These are phyloP conservation scores for Russula dissimulans DNA, from an alignment of 768 basidiomycete genomes.

Conservation along the genomic window DNA sequence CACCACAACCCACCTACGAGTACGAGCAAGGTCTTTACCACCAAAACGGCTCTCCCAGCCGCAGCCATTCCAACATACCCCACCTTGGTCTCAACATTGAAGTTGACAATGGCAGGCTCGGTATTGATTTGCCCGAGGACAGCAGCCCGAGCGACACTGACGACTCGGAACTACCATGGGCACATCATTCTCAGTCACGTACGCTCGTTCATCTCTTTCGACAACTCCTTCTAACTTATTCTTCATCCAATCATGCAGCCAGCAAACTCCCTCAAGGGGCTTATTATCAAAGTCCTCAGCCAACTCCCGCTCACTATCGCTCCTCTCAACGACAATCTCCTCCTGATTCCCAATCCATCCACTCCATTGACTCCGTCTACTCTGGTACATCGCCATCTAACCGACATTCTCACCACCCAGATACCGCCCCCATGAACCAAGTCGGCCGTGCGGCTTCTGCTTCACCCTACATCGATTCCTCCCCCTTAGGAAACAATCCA, in stretches of 20 bases:
- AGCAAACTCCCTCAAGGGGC: conserved; percentile 2
- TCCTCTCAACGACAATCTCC: conserved; percentile 13
- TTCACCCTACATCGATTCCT: conserved; percentile 30
- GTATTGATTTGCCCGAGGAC: conserved; percentile 41
- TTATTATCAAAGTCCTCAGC: conserved; percentile 2
- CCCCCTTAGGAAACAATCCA: conserved; percentile 22
- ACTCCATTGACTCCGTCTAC: conserved; percentile 31
- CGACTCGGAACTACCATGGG: conserved; percentile 54
- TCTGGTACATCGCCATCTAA: conserved; percentile 26
- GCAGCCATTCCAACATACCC: conserved; percentile 27
- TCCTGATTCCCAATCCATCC: conserved; percentile 32
- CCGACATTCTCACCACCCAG: conserved; percentile 50
- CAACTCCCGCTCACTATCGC: conserved; percentile 18
- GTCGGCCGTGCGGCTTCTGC: conserved; percentile 26
- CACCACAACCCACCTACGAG: conserved; percentile 19
- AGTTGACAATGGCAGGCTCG: conserved; percentile 48
- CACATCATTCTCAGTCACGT: conserved; percentile 10
- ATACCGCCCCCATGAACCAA: conserved; percentile 34
- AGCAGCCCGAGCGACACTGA: conserved; percentile 36
- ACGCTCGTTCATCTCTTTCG: background rate
- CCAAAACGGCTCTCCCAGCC: conserved; percentile 25
- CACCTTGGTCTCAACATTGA: conserved; percentile 38
- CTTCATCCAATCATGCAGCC: conserved; percentile 1
- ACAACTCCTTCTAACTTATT: background rate
- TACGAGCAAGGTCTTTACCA: conserved; percentile 14